Base-by-base conservation (phyloP, 1,284 basidiomycete genomes). In the Naganishia sp. region DNA sequence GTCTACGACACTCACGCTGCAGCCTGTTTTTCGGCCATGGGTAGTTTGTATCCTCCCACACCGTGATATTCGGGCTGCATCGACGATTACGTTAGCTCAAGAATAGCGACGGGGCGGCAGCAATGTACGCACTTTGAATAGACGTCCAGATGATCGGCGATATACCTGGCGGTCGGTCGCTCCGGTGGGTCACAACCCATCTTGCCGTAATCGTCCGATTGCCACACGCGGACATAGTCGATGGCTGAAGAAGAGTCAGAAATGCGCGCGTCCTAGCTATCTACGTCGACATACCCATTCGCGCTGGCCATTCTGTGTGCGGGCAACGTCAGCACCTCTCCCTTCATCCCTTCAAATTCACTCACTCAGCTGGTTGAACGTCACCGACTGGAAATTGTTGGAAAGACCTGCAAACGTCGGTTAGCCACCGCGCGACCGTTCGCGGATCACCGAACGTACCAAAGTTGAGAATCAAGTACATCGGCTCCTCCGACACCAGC, bases 191-290 rank as follows among this genome's bases (percentile, higher is more conserved):
- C 89, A 74, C 93, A 95, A 1, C 92, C 90, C 43, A 92, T 82
- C 74, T 90, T 90, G n/a, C 55, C 50, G 52, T 25, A 52, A 25
- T 39, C 53, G 39, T 58, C 68, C 56, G n/a, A 63, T 66, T 90
- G 75, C 67, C 92, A 93, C 3, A 94, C 87, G 9, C 92, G 85
- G 50, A 94, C 84, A 79, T 87, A 95, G 74, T 96, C 92, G 63
- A 95, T 80, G 31, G 9, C 80, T 83, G 1, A 91, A 28, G 80
- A 10, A 42, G 6, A 2, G 35, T 41, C 35, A 43, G 47, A 23
- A 3, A 28, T 1, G n/a, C 23, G n/a, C 7, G 5, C 7, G n/a
- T 42, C 17, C 3, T 18, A 11, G 6, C 13, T 42, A 18, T 18
- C 21, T 13, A 6, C 13, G 13, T 10, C 13, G 42, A 61, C 58